Evolutionary conservation across 768 basidiomycete genomes (phyloP).

Genomic region (Boletus vermiculosoides): DNA sequence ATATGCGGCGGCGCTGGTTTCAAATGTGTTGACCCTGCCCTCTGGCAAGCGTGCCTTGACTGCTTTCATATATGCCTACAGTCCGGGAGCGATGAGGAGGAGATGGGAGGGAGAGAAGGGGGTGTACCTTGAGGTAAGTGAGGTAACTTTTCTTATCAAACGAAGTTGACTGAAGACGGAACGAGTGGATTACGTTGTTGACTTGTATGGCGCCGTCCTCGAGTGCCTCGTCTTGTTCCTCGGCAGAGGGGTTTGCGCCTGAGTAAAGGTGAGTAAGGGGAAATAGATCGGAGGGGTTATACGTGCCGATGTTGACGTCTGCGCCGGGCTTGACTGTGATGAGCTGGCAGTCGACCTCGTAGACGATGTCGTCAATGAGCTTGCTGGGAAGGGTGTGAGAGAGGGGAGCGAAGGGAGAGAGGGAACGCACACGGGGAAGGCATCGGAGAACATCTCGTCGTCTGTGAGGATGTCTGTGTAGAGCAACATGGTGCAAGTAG

Average conservation of each 20-base stretch:
- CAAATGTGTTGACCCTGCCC: conserved; percentile 70
- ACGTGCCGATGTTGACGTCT: conserved; percentile 85
- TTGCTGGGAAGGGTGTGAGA: conserved; percentile 51
- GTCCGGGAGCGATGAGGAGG: neutral
- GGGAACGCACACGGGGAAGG: conserved; percentile 72
- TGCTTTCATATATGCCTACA: conserved; percentile 89
- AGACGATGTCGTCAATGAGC: conserved; percentile 71
- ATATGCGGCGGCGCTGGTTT: conserved; percentile 71
- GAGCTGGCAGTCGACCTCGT: conserved; percentile 80
- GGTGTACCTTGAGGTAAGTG: conserved; percentile 68
- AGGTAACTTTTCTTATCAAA: conserved; percentile 94
- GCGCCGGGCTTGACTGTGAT: conserved; percentile 71
- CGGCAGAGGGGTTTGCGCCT: conserved; percentile 93
- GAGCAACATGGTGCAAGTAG: conserved; percentile 64
- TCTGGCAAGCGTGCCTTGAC: conserved; percentile 66
- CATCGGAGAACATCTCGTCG: conserved; percentile 95
- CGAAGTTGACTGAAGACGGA: conserved; percentile 75
- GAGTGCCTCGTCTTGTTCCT: conserved; percentile 78
- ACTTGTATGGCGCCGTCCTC: conserved; percentile 75
- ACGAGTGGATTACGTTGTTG: conserved; percentile 91
- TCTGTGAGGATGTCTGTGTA: conserved; percentile 69
- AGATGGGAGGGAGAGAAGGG: neutral
- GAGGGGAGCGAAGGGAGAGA: neutral
- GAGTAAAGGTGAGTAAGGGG: conserved; percentile 8
- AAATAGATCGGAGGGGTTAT: neutral